Conservation (phyloP, 192 early-diverging fungal species). For the Backusella mclennaniae region DNA sequence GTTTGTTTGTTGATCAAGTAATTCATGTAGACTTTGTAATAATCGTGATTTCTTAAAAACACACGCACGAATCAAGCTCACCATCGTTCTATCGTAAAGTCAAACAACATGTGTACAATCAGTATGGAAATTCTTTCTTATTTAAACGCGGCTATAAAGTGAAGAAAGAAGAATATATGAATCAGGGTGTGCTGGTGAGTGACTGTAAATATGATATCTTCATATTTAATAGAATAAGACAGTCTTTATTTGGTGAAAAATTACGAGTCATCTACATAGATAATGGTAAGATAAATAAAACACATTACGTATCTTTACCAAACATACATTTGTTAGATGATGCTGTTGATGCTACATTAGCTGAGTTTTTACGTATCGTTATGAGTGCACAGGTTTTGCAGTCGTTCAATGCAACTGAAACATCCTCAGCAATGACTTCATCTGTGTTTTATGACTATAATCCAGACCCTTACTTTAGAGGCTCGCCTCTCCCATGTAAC, state of each 20-base stretch:
- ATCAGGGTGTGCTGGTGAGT: slow-evolving; percentile 34
- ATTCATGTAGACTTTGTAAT: background rate
- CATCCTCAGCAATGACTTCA: slow-evolving; percentile 32
- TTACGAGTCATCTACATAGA: slow-evolving; percentile 27
- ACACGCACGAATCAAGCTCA: background rate
- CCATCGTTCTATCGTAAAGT: slow-evolving; percentile 28
- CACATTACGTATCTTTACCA: too few relatives aligned
- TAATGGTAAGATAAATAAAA: slow-evolving; percentile 22
- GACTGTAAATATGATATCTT: slow-evolving; percentile 43
- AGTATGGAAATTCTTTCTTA: slow-evolving; percentile 35
- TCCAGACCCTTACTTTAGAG: slow-evolving; percentile 51
- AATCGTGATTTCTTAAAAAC: background rate
- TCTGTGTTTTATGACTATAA: slow-evolving; percentile 45
- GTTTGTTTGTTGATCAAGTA: slow-evolving; percentile 11
- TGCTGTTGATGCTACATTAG: background rate
- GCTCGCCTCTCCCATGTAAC: slow-evolving; percentile 57
- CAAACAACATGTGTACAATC: slow-evolving; percentile 27
- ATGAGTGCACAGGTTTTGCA: slow-evolving; percentile 63
- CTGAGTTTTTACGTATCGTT: slow-evolving; percentile 55
- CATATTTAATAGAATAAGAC: slow-evolving; percentile 40
- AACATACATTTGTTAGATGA: slow-evolving; percentile 3
- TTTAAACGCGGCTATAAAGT: slow-evolving; percentile 38
- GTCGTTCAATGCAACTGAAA: slow-evolving; percentile 42
- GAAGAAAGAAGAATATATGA: slow-evolving; percentile 21
- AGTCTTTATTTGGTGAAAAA: slow-evolving; percentile 39